Evolutionary conservation across 2,329 filamentous ascomycete species (phyloP).

Genomic region (Orbilia oligospora): DNA sequence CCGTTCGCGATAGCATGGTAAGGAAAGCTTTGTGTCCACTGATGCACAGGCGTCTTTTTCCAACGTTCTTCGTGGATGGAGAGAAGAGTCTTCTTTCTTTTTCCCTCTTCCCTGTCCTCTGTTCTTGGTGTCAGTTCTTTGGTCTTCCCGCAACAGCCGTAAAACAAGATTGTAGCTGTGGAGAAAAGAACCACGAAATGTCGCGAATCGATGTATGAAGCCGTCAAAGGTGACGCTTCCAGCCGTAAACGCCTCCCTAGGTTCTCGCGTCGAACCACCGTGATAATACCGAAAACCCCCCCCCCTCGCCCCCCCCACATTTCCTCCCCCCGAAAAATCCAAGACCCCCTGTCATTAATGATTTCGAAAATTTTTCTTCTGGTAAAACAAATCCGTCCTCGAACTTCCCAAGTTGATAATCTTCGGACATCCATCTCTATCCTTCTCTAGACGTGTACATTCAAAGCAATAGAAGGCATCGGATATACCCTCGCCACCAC

Average conservation of each 20-base stretch:
- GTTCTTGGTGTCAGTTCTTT: too few relatives aligned
- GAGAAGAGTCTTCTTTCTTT: neutral
- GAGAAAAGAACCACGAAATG: too few relatives aligned
- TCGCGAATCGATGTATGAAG: neutral
- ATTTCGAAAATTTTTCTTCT: slow-evolving; percentile 80
- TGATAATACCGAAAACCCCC: neutral
- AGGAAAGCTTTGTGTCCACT: too few relatives aligned
- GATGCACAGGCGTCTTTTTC: too few relatives aligned
- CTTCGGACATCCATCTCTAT: slow-evolving; percentile 97
- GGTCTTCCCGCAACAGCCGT: too few relatives aligned
- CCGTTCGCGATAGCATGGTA: too few relatives aligned
- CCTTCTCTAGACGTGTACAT: slow-evolving; percentile 96
- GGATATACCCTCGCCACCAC: slow-evolving; percentile 96
- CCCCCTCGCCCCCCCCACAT: neutral
- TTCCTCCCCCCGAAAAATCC: neutral
- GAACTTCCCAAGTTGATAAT: slow-evolving; percentile 98
- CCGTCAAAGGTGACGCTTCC: neutral
- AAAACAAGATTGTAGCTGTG: too few relatives aligned
- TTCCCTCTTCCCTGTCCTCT: neutral
- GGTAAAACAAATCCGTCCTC: slow-evolving; percentile 88
- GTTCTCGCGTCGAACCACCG: neutral
- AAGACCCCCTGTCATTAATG: slow-evolving; percentile 66
- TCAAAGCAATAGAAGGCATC: slow-evolving; percentile 99
- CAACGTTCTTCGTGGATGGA: too few relatives aligned
- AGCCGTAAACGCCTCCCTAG: neutral